Conservation (phyloP, 768 basidiomycete genomes). For the Lentinus brumalis region DNA sequence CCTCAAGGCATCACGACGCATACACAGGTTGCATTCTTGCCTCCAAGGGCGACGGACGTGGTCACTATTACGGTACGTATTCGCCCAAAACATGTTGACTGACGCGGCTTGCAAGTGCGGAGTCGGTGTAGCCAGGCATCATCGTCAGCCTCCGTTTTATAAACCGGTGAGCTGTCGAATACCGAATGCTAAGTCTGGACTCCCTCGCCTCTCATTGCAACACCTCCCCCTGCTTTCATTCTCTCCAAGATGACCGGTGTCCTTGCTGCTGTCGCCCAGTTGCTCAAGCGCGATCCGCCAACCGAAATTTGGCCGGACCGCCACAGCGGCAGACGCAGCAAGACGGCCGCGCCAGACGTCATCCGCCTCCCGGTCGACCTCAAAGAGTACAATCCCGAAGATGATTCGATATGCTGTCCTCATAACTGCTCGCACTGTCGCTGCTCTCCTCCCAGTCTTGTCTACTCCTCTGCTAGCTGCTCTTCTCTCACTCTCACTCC, state of each 20-base stretch:
- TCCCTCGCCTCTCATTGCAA: not conserved
- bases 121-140: too few relatives aligned
- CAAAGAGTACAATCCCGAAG: not conserved
- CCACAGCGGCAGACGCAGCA: not conserved
- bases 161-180: too few relatives aligned
- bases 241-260: not conserved
- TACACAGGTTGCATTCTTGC: too few relatives aligned
- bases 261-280: not conserved
- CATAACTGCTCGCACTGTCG: slow-evolving; percentile 3
- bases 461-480: slow-evolving; percentile 13
- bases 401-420: not conserved
- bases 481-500: slow-evolving; percentile 6
- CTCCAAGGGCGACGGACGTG: too few relatives aligned
- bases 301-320: not conserved
- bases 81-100: too few relatives aligned
- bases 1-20: too few relatives aligned
- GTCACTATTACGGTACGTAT: too few relatives aligned
- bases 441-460: slow-evolving; percentile 12
- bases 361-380: not conserved
- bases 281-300: not conserved
- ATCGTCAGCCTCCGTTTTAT: too few relatives aligned
- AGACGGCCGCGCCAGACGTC: not conserved
- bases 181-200: too few relatives aligned
- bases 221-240: not conserved
- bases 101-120: too few relatives aligned